These are phyloP conservation scores for Diaporthe caulivora DNA, from an alignment of 2,329 filamentous ascomycete genomes.

Conservation along the genomic window DNA sequence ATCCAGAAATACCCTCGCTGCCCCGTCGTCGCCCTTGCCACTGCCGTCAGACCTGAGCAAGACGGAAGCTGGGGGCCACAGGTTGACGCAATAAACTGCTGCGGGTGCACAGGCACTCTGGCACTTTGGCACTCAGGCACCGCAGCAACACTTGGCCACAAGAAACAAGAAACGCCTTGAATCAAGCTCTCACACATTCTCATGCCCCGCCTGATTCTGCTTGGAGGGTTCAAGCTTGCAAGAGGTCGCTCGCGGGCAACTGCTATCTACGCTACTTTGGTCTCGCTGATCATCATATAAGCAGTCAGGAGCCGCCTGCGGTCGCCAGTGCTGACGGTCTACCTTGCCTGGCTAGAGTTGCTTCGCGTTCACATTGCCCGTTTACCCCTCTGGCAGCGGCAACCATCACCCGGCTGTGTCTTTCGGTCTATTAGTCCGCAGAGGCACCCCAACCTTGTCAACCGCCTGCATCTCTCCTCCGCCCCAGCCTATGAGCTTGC, in stretches of 20 bases:
- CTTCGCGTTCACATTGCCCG: neutral
- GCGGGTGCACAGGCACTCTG: conserved; percentile 25
- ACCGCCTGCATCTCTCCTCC: conserved; percentile 26
- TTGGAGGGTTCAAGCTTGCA: conserved; percentile 19
- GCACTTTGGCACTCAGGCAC: conserved; percentile 24
- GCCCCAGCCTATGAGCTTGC: conserved; percentile 33
- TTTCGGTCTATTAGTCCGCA: conserved; percentile 8
- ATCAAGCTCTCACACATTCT: conserved; percentile 23
- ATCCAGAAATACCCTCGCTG: conserved; percentile 21
- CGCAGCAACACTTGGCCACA: conserved; percentile 4
- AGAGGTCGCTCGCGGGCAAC: neutral
- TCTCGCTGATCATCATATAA: conserved; percentile 11
- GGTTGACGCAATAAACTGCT: conserved; percentile 20
- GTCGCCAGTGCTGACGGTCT: conserved; percentile 14
- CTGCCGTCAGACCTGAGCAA: conserved; percentile 22
- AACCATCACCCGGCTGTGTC: conserved; percentile 19
- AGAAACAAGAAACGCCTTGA: conserved; percentile 28
- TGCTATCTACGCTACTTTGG: neutral
- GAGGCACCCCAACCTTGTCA: conserved; percentile 12
- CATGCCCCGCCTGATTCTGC: conserved; percentile 10
- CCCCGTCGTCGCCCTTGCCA: neutral
- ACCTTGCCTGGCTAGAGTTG: conserved; percentile 3
- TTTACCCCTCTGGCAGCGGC: conserved; percentile 11
- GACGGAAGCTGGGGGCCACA: conserved; percentile 22
- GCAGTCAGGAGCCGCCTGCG: conserved; percentile 24